Evolutionary conservation across 2,329 filamentous ascomycete species (phyloP).

Genomic region (Sporothrix schenckii): DNA sequence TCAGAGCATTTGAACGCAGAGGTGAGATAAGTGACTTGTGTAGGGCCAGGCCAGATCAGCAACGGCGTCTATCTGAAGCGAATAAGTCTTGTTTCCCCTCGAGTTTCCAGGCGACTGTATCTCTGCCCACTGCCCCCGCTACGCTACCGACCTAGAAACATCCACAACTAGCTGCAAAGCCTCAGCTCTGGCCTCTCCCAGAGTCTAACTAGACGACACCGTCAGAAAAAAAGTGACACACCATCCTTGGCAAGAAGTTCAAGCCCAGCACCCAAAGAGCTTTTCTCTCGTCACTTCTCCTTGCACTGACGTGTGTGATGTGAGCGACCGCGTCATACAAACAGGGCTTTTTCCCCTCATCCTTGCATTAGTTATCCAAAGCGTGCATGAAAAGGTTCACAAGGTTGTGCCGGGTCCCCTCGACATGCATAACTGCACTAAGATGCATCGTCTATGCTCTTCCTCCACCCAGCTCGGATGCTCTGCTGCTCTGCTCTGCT

Average conservation of each 20-base stretch:
- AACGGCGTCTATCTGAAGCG: conserved; percentile 18
- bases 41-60: conserved; percentile 18
- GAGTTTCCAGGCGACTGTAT: conserved; percentile 12
- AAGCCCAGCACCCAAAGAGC: background rate
- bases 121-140: background rate
- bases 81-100: conserved; percentile 1
- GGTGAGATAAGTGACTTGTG: background rate
- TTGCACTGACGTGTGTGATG: conserved; percentile 17
- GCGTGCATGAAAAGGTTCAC: conserved; percentile 30
- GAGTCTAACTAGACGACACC: background rate
- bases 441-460: conserved; percentile 17
- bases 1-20: background rate
- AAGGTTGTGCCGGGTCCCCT: conserved; percentile 27
- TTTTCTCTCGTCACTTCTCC: conserved; percentile 9
- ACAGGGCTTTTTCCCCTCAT: conserved; percentile 26
- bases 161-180: conserved; percentile 8
- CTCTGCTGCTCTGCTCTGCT: background rate
- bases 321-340: conserved; percentile 28
- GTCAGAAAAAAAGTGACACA: conserved; percentile 4
- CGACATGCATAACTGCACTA: conserved; percentile 28
- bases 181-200: background rate
- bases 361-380: conserved; percentile 34
- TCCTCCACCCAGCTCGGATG: background rate
- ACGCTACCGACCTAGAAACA: background rate
- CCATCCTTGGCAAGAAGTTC: background rate